Evolutionary conservation across 257 asterid species (phyloP).

Genomic region (Nicotiana obtusifolia): DNA sequence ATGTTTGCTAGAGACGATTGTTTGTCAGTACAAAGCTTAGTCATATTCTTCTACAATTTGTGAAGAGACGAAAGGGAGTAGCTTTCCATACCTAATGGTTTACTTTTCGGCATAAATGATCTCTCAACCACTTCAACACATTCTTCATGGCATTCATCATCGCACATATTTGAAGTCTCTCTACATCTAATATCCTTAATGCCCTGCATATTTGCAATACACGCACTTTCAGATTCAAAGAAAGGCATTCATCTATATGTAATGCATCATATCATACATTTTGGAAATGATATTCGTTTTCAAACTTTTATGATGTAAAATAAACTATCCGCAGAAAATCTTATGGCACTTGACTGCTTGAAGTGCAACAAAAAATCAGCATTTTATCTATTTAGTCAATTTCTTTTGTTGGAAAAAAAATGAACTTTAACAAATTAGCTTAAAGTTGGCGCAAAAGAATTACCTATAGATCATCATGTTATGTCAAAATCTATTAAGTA

Average conservation of each 20-base stretch:
- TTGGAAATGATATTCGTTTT: background rate
- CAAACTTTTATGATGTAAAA: background rate
- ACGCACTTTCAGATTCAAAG: conserved; percentile 38
- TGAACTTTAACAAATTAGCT: background rate
- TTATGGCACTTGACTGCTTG: background rate
- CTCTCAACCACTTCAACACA: background rate
- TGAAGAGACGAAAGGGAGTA: background rate
- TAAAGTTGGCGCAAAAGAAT: background rate
- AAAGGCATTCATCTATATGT: conserved; percentile 28
- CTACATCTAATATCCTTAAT: conserved; percentile 13
- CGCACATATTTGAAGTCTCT: conserved; percentile 23
- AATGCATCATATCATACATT: background rate
- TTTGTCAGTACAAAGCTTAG: background rate
- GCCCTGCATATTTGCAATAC: conserved; percentile 23
- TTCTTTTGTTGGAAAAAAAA: background rate
- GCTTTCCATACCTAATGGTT: background rate
- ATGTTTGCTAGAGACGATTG: conserved; percentile 1
- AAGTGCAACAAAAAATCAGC: background rate
- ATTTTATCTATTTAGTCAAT: background rate
- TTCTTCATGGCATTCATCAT: conserved; percentile 32
- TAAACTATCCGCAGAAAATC: background rate
- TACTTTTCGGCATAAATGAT: conserved; percentile 1
- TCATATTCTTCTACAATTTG: background rate
- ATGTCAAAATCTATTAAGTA: background rate
- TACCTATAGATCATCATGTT: background rate